phyloP scores from a whole-genome alignment of 2,329 filamentous ascomycete genomes.

The Escovopsis weberi region DNA sequence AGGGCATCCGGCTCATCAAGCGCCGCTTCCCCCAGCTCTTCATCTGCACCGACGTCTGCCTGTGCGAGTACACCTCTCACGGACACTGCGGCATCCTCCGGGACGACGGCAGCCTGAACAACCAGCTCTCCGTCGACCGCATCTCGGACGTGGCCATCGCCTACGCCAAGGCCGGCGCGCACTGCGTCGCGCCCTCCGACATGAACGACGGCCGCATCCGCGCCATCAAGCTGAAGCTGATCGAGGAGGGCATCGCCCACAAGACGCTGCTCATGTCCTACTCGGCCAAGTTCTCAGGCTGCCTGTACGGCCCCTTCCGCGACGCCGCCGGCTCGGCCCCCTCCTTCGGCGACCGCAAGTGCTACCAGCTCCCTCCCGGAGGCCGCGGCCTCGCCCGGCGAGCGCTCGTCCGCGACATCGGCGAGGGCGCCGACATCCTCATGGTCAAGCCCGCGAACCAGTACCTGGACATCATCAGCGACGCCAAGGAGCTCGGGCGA shows the following conservation, averaged over 20 bases:
- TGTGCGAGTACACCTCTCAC: constrained; percentile 97
- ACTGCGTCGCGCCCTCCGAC: constrained; percentile 92
- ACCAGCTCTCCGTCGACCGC: constrained; percentile 81
- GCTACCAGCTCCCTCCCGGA: constrained; percentile 91
- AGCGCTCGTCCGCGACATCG: constrained; percentile 79
- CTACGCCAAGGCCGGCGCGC: constrained; percentile 88
- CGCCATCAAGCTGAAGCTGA: constrained; percentile 94
- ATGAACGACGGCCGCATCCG: constrained; percentile 98
- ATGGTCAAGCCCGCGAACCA: constrained; percentile 98
- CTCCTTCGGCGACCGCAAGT: constrained; percentile 85
- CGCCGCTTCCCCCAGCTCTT: constrained; percentile 80
- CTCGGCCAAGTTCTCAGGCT: constrained; percentile 93
- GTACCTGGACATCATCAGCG: constrained; percentile 94
- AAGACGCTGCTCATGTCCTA: constrained; percentile 93
- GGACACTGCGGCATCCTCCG: constrained; percentile 93
- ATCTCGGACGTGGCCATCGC: constrained; percentile 96
- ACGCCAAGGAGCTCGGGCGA: constrained; percentile 85
- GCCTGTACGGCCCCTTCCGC: constrained; percentile 91
- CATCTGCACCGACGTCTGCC: constrained; percentile 83
- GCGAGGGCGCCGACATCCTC: constrained; percentile 91
- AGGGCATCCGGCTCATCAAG: constrained; percentile 69
- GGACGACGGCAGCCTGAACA: constrained; percentile 87
- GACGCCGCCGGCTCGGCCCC: constrained; percentile 87
- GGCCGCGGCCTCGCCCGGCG: constrained; percentile 82
- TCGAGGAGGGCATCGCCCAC: constrained; percentile 87